These are phyloP conservation scores for Skeletonema tropicum DNA, from an alignment of 108 stramenopile species.

Conservation along the genomic window DNA sequence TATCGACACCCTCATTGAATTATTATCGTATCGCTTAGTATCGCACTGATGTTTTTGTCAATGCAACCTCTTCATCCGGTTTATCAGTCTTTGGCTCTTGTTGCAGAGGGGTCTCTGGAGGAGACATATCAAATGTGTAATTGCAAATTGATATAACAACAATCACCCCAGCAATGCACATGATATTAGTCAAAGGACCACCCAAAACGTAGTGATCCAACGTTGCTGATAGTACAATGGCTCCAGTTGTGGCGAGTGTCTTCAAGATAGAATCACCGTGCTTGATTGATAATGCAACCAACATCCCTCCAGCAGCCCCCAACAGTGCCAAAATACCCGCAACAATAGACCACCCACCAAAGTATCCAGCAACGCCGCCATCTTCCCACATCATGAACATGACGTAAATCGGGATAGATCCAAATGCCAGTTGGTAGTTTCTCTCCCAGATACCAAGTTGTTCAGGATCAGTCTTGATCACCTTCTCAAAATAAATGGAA, in stretches of 20 bases:
- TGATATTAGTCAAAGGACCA: slow-evolving; percentile 76
- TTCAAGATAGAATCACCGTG: slow-evolving; percentile 94
- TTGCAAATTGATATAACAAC: slow-evolving; percentile 85
- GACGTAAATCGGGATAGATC: slow-evolving; percentile 74
- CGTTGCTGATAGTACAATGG: slow-evolving; percentile 73
- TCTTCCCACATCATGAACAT: slow-evolving; percentile 64
- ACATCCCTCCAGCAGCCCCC: slow-evolving; percentile 89
- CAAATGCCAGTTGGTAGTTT: slow-evolving; percentile 87
- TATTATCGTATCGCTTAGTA: slow-evolving; percentile 2
- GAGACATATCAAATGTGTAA: slow-evolving; percentile 81
- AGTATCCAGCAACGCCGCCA: slow-evolving; percentile 63
- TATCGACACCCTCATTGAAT: background rate
- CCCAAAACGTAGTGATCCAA: slow-evolving; percentile 74
- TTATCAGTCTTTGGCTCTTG: slow-evolving; percentile 14
- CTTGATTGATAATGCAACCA: slow-evolving; percentile 94
- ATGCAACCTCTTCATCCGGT: slow-evolving; percentile 19
- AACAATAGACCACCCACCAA: slow-evolving; percentile 75
- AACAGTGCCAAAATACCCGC: slow-evolving; percentile 64
- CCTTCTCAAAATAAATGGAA: slow-evolving; percentile 95
- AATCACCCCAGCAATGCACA: slow-evolving; percentile 78
- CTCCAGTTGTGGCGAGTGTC: slow-evolving; percentile 90
- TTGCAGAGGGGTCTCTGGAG: slow-evolving; percentile 31
- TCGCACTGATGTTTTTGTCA: slow-evolving; percentile 9
- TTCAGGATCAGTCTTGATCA: slow-evolving; percentile 79
- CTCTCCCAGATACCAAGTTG: slow-evolving; percentile 90